Base-by-base conservation (phyloP, 148 eudicot genomes). In the Chenopodium suecicum region DNA sequence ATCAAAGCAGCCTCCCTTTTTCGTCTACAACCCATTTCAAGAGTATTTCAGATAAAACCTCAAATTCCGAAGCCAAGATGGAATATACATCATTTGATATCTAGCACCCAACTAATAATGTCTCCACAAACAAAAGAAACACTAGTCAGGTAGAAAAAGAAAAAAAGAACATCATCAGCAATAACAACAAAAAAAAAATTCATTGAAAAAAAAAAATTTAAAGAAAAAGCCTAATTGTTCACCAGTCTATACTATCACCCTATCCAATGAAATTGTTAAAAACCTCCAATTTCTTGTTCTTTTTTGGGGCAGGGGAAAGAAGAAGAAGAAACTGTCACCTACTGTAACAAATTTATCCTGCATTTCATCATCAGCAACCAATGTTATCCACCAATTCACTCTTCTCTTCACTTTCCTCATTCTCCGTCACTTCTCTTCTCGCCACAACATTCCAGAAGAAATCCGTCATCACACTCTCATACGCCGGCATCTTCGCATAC, bases 401-500 rank as follows among this genome's bases (percentile, higher is more conserved):
- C 10, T 50, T 74, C 10, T 46, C 83, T 22, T 77, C 81, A 60
- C 86, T 75, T 9, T 48, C 64, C 29, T 27, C 73, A 10, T 13
- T 60, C 16, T 65, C 67, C 20, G 12, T 47, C 66, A 50, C 48
- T 17, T 63, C 68, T 60, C 50, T 29, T 46, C 56, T 47, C n/a
- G 66, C 81, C 63, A 91, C 82, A 31, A 94, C 83, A 80, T 92
- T 90, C 85, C 90, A 89, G 82, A 94, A 94, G 79, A 94, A 94
- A 47, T 89, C 91, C 0, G 92, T 90, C 85, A 94, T 74, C 25
- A 92, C 90, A 41, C 75, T 70, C 84, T 91, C 97, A 79, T 92
- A 94, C 9, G 86, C 73, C 2, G 98, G 98, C 89, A 94, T 89
- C 75, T 94, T 94, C 0, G 97, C 97, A 81, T 91, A 94, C 27